phyloP scores from a whole-genome alignment of 129 eudicot genomes.

The Chrysanthemum seticuspe region DNA sequence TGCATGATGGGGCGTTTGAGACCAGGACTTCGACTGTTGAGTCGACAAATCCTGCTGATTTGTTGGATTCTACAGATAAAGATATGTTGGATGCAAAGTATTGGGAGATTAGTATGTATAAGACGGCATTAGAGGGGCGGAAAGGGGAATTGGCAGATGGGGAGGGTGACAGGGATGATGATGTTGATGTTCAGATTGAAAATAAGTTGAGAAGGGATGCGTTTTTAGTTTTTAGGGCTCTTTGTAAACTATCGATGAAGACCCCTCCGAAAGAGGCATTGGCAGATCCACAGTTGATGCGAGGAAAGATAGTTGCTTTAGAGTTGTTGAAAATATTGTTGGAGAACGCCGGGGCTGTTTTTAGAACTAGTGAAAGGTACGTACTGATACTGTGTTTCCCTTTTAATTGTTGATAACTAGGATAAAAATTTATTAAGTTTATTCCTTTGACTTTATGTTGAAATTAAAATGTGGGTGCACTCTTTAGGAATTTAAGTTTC shows the following conservation, averaged over 20 bases:
- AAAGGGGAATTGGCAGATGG: conserved; percentile 95
- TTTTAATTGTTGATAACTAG: conserved; percentile 14
- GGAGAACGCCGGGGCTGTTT: conserved; percentile 96
- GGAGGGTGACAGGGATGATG: conserved; percentile 85
- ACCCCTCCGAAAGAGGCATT: conserved; percentile 93
- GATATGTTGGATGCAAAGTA: conserved; percentile 99
- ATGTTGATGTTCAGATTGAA: conserved; percentile 92
- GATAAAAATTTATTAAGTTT: not conserved
- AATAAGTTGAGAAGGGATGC: conserved; percentile 94
- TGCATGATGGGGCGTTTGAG: conserved; percentile 96
- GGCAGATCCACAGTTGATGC: conserved; percentile 82
- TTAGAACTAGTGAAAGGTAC: conserved; percentile 96
- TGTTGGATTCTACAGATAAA: conserved; percentile 96
- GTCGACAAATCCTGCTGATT: conserved; percentile 93
- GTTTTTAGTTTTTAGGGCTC: conserved; percentile 88
- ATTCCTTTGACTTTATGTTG: conserved; percentile 10
- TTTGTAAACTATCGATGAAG: conserved; percentile 97
- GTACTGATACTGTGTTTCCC: conserved; percentile 9
- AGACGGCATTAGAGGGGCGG: conserved; percentile 92
- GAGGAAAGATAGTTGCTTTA: conserved; percentile 90
- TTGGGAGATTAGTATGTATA: conserved; percentile 99
- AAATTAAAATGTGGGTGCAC: conserved; percentile 15
- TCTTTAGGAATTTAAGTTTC: conserved; percentile 14
- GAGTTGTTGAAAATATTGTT: conserved; percentile 95
- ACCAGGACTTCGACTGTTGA: conserved; percentile 77